A percentile compares a stretch with the other conserved stretches of the same genome.
These are phyloP conservation scores for Beta corolliflora DNA, from an alignment of 179 eudicot species.

Conservation along the genomic window DNA sequence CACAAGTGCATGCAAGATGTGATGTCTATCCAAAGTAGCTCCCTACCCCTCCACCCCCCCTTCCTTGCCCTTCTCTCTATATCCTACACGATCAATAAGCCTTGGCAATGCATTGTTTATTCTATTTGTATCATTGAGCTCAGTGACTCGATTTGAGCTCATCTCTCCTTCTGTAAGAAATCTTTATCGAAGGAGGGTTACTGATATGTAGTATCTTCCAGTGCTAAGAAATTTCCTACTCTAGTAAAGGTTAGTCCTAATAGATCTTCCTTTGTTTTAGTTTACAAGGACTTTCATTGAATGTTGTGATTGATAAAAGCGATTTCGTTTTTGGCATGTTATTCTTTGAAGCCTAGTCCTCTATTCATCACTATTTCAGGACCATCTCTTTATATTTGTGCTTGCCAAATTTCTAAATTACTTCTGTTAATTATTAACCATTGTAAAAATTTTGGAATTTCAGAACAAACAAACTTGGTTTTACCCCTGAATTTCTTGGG, in stretches of 20 bases:
- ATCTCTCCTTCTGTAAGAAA: background rate
- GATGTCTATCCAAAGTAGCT: background rate
- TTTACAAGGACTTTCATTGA: background rate
- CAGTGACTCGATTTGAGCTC: background rate
- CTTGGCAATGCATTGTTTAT: background rate
- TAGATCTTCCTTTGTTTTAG: background rate
- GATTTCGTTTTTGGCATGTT: background rate
- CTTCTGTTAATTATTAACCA: background rate
- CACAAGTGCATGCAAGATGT: background rate
- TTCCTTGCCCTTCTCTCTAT: background rate
- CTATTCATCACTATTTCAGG: background rate
- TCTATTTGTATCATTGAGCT: background rate
- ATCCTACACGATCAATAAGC: background rate
- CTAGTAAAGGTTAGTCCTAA: background rate
- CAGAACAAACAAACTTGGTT: slow-evolving; percentile 95
- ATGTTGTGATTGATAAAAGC: background rate
- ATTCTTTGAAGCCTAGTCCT: background rate
- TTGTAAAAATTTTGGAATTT: slow-evolving; percentile 24
- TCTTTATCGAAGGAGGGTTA: background rate
- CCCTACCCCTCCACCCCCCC: too few species aligned
- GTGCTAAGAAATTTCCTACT: background rate
- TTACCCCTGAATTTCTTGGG: slow-evolving; percentile 94
- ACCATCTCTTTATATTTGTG: background rate
- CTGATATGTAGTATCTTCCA: background rate
- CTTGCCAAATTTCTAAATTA: background rate